These are phyloP conservation scores for Yamadazyma tumulicola DNA, from an alignment of 805 yeast species.

Conservation along the genomic window DNA sequence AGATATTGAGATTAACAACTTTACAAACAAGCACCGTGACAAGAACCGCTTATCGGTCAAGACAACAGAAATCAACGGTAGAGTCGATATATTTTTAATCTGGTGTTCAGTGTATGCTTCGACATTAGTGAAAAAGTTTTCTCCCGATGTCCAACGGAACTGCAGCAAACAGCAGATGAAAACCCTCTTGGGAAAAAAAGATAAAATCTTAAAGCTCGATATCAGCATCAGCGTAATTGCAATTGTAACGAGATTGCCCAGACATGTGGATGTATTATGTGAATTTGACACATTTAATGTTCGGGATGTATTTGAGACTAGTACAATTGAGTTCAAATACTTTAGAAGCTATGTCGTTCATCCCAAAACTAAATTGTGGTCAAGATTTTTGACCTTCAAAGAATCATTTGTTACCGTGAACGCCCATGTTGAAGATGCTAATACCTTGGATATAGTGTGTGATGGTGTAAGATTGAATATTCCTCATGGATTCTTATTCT, in stretches of 20 bases:
- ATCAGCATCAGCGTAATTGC: conserved; percentile 31
- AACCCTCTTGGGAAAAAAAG: conserved; percentile 15
- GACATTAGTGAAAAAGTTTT: conserved; percentile 28
- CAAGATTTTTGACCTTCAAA: conserved; percentile 33
- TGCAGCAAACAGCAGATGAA: conserved; percentile 25
- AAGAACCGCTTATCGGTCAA: conserved; percentile 23
- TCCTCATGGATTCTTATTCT: conserved; percentile 74
- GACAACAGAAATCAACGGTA: conserved; percentile 36
- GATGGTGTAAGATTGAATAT: conserved; percentile 48
- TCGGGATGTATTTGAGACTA: conserved; percentile 22
- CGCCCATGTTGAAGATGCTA: conserved; percentile 11
- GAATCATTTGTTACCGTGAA: conserved; percentile 15
- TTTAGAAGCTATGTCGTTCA: conserved; percentile 47
- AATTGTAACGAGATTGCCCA: conserved; percentile 43
- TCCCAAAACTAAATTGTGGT: conserved; percentile 45
- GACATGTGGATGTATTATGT: conserved; percentile 43
- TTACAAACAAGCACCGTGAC: conserved; percentile 18
- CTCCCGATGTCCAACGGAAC: conserved; percentile 28
- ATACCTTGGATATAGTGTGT: conserved; percentile 22
- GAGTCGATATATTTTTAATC: conserved; percentile 36
- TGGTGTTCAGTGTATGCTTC: conserved; percentile 41
- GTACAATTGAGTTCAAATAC: conserved; percentile 29
- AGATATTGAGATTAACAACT: conserved; percentile 24
- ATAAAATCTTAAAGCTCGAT: conserved; percentile 27
- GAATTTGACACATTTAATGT: conserved; percentile 38